A percentile compares a stretch with the other conserved stretches of the same genome.
These are phyloP conservation scores for Lichtheimia ramosa DNA, from an alignment of 371 early-diverging fungal genomes.

Conservation along the genomic window DNA sequence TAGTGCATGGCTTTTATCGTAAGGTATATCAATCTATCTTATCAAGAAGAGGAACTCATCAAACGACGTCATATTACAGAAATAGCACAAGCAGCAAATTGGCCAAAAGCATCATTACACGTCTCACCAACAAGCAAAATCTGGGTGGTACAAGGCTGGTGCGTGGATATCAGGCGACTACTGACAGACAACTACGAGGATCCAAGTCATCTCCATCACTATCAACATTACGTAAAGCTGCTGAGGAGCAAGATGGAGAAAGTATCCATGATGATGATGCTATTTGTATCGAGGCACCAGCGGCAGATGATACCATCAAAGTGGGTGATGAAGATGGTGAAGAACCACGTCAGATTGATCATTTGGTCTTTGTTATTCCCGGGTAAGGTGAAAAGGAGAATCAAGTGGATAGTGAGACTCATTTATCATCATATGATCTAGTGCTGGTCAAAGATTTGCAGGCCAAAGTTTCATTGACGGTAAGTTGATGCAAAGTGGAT, in stretches of 20 bases:
- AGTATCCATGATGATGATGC: slow-evolving; percentile 5
- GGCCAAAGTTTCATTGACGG: slow-evolving; percentile 77
- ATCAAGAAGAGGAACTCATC: background rate
- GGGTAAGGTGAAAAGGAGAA: slow-evolving; percentile 44
- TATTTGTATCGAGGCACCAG: slow-evolving; percentile 29
- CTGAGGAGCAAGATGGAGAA: background rate
- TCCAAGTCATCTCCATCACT: slow-evolving; percentile 4
- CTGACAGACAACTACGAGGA: slow-evolving; percentile 45
- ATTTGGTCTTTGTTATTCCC: slow-evolving; percentile 78
- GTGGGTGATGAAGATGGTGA: slow-evolving; percentile 30
- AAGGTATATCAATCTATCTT: slow-evolving; percentile 17
- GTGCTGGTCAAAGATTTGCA: slow-evolving; percentile 79
- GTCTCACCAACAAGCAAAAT: slow-evolving; percentile 60
- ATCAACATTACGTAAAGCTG: background rate
- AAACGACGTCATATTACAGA: slow-evolving; percentile 12
- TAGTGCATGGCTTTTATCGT: slow-evolving; percentile 70
- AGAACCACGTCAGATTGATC: slow-evolving; percentile 68
- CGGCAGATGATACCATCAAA: slow-evolving; percentile 52
- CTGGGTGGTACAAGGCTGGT: slow-evolving; percentile 70
- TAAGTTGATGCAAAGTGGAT: slow-evolving; percentile 16
- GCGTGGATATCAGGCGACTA: slow-evolving; percentile 72
- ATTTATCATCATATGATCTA: slow-evolving; percentile 7
- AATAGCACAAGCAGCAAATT: slow-evolving; percentile 60
- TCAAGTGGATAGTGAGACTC: background rate
- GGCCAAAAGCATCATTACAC: slow-evolving; percentile 71